phyloP scores from a whole-genome alignment of 345 rosid genomes.

The Hypericum perforatum region DNA sequence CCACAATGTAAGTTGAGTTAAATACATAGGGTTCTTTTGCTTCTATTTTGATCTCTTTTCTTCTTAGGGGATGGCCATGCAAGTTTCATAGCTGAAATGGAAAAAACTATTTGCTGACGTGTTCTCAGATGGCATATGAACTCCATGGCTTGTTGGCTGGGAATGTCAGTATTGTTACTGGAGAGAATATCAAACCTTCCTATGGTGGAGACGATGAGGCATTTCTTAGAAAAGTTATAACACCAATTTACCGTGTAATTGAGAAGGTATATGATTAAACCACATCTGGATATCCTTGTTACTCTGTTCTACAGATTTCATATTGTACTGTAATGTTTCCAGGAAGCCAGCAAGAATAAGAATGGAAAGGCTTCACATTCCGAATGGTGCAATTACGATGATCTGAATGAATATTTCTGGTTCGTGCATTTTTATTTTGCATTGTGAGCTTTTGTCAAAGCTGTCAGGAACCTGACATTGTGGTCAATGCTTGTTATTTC shows the following conservation, averaged over 20 bases:
- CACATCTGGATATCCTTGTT: slow-evolving; percentile 7
- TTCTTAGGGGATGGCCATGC: slow-evolving; percentile 3
- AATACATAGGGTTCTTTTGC: slow-evolving; percentile 9
- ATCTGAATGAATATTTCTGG: slow-evolving; percentile 97
- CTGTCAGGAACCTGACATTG: too few species aligned
- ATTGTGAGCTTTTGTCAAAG: too few species aligned
- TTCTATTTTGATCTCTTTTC: slow-evolving; percentile 4
- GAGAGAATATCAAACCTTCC: slow-evolving; percentile 96
- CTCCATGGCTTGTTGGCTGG: slow-evolving; percentile 96
- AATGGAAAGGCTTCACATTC: slow-evolving; percentile 77
- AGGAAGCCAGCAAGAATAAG: slow-evolving; percentile 78
- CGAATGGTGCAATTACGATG: slow-evolving; percentile 96
- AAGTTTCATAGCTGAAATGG: slow-evolving; percentile 1
- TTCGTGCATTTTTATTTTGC: slow-evolving; percentile 13
- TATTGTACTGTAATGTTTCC: slow-evolving; percentile 17
- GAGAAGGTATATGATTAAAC: slow-evolving; percentile 44
- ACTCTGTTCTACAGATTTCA: slow-evolving; percentile 17
- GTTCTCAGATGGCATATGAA: slow-evolving; percentile 92
- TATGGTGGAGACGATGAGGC: slow-evolving; percentile 98
- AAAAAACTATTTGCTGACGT: not conserved
- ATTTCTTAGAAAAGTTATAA: slow-evolving; percentile 77
- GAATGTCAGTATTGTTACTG: slow-evolving; percentile 94
- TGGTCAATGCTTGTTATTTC: slow-evolving; percentile 2
- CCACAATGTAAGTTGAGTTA: slow-evolving; percentile 60
- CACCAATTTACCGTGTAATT: slow-evolving; percentile 78